These are phyloP conservation scores for Xylogone sp. DNA, from an alignment of 2,329 filamentous ascomycete species.

Conservation along the genomic window DNA sequence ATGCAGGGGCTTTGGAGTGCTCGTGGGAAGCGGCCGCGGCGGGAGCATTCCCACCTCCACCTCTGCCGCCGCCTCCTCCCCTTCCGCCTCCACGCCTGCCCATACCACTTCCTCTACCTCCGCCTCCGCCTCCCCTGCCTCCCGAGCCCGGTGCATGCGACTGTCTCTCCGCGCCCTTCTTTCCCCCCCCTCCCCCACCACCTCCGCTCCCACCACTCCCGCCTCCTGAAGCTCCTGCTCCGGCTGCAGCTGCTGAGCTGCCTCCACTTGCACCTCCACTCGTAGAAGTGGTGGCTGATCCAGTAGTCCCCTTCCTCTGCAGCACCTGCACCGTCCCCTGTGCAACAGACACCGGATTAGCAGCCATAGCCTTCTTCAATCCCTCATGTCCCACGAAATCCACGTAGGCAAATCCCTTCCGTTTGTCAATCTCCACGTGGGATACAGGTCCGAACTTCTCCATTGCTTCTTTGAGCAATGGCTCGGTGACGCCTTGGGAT, in stretches of 20 bases:
- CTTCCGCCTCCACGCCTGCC: constrained; percentile 20
- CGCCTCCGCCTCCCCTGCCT: constrained; percentile 5
- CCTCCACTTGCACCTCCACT: not conserved
- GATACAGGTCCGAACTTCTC: constrained; percentile 69
- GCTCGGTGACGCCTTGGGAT: constrained; percentile 87
- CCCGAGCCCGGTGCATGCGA: constrained; percentile 2
- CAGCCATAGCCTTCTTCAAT: constrained; percentile 74
- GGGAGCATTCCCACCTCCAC: constrained; percentile 10
- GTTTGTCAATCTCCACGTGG: constrained; percentile 87
- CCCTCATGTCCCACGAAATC: constrained; percentile 74
- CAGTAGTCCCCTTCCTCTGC: constrained; percentile 76
- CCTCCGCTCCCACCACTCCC: constrained; percentile 11
- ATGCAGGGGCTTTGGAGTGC: constrained; percentile 8
- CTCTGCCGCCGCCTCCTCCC: constrained; percentile 17
- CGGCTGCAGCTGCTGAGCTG: constrained; percentile 6
- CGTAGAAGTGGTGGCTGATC: constrained; percentile 52
- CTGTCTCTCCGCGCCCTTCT: not conserved
- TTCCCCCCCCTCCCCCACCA: not conserved
- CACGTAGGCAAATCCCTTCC: constrained; percentile 91
- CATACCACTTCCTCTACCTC: constrained; percentile 7
- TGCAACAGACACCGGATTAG: constrained; percentile 77
- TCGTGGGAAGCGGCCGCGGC: not conserved
- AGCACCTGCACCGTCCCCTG: constrained; percentile 84
- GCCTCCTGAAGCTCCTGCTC: constrained; percentile 15
- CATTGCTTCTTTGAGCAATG: constrained; percentile 71